Evolutionary conservation across 2,329 filamentous ascomycete species (phyloP).

Genomic region (Aureobasidium sp.): DNA sequence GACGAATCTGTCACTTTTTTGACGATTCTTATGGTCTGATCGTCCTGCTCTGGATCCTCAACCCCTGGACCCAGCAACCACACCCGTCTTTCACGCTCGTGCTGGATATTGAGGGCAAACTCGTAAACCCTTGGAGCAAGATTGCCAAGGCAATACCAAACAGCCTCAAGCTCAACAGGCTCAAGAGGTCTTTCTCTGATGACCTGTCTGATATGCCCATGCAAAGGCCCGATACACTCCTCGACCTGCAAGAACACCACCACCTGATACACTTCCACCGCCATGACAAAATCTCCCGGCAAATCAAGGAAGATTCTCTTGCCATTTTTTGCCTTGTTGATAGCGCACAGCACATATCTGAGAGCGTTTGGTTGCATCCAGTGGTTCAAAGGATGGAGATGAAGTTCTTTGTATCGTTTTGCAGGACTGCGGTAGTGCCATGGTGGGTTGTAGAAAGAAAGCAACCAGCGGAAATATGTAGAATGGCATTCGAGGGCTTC

Average conservation of each 20-base stretch:
- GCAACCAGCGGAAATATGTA: neutral
- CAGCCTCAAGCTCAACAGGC: neutral
- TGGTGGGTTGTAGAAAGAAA: too few relatives aligned
- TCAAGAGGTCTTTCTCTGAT: neutral
- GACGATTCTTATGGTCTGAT: neutral
- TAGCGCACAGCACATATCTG: neutral
- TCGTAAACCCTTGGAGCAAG: neutral
- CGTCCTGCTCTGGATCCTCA: neutral
- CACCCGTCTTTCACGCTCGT: neutral
- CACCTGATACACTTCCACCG: neutral
- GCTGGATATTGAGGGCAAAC: neutral
- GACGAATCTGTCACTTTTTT: neutral
- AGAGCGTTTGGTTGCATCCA: neutral
- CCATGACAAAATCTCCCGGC: neutral
- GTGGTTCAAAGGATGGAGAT: neutral
- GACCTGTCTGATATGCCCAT: neutral
- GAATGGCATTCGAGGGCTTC: neutral
- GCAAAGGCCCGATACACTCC: neutral
- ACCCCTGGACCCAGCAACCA: neutral
- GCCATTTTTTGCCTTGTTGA: neutral
- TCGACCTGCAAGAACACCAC: neutral
- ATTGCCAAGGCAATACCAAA: neutral
- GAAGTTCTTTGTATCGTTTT: neutral
- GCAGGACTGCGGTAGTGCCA: neutral
- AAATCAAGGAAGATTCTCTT: neutral